phyloP scores from a whole-genome alignment of 108 stramenopile species.

The Fistulifera solaris region DNA sequence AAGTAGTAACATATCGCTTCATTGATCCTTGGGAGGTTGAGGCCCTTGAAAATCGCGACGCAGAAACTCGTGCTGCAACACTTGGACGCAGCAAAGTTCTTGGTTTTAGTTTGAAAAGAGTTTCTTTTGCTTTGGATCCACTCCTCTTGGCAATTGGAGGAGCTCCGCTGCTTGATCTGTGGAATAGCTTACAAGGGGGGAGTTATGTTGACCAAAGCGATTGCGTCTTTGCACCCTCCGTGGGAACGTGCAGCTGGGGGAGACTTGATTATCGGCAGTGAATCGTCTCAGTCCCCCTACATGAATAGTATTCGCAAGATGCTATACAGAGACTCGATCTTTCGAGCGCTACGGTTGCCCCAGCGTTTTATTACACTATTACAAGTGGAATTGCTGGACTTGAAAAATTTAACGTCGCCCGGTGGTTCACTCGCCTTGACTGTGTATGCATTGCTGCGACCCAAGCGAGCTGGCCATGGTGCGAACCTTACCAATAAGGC shows the following conservation, averaged over 20 bases:
- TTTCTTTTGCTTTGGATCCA: conserved; percentile 52
- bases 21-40: conserved; percentile 90
- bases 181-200: conserved; percentile 60
- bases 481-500: conserved; percentile 73
- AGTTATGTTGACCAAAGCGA: conserved; percentile 57
- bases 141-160: conserved; percentile 49
- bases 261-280: conserved; percentile 59
- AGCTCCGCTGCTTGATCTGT: conserved; percentile 53
- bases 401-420: conserved; percentile 91
- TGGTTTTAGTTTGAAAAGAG: conserved; percentile 45
- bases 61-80: conserved; percentile 58
- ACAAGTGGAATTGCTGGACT: conserved; percentile 88
- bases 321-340: conserved; percentile 75
- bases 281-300: conserved; percentile 51
- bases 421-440: conserved; percentile 70
- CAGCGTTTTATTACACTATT: conserved; percentile 85
- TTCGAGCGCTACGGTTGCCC: conserved; percentile 66
- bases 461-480: conserved; percentile 49
- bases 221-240: conserved; percentile 71
- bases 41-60: conserved; percentile 61
- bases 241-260: conserved; percentile 79
- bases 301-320: conserved; percentile 71
- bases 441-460: conserved; percentile 70
- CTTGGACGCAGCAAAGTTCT: conserved; percentile 59
- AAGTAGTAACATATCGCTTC: conserved; percentile 63